phyloP scores from a whole-genome alignment of 2,329 filamentous ascomycete species.

The Calonectria henricotiae region DNA sequence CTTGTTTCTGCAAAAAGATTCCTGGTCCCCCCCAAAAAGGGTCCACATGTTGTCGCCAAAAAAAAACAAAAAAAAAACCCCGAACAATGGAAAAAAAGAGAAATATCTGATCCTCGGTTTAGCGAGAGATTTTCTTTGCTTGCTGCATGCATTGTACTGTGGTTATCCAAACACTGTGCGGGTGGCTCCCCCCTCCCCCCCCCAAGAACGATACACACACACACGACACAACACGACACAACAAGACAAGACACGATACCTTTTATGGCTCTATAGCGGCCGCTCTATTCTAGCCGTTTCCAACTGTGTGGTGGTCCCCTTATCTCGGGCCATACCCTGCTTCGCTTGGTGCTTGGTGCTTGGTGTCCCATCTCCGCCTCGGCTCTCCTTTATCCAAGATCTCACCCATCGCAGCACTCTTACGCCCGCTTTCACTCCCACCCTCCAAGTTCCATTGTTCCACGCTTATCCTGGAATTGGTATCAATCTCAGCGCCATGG shows the following conservation, averaged over 20 bases:
- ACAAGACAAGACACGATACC: conserved; percentile 14
- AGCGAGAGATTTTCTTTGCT: conserved; percentile 14
- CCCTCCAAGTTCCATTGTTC: conserved; percentile 34
- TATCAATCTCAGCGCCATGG: conserved; percentile 32
- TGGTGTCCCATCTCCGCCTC: conserved; percentile 23
- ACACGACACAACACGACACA: not conserved
- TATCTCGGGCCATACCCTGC: conserved; percentile 16
- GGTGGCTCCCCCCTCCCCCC: not conserved
- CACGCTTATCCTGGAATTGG: conserved; percentile 34
- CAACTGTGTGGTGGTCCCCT: not conserved
- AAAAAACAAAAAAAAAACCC: conserved; percentile 22
- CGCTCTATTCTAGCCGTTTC: conserved; percentile 7
- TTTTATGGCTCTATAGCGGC: not conserved
- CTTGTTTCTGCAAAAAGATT: conserved; percentile 23
- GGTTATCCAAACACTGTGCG: conserved; percentile 1
- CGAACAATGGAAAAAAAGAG: conserved; percentile 13
- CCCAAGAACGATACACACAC: not conserved
- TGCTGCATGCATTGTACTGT: conserved; percentile 30
- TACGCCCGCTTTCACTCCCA: conserved; percentile 28
- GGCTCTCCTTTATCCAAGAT: conserved; percentile 28
- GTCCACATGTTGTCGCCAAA: conserved; percentile 21
- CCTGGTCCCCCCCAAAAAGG: conserved; percentile 2
- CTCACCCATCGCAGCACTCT: conserved; percentile 12
- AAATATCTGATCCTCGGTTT: conserved; percentile 25
- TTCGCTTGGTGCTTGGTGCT: not conserved